These are phyloP conservation scores for Aspergillus fructus DNA, from an alignment of 2,329 filamentous ascomycete species.

Conservation along the genomic window DNA sequence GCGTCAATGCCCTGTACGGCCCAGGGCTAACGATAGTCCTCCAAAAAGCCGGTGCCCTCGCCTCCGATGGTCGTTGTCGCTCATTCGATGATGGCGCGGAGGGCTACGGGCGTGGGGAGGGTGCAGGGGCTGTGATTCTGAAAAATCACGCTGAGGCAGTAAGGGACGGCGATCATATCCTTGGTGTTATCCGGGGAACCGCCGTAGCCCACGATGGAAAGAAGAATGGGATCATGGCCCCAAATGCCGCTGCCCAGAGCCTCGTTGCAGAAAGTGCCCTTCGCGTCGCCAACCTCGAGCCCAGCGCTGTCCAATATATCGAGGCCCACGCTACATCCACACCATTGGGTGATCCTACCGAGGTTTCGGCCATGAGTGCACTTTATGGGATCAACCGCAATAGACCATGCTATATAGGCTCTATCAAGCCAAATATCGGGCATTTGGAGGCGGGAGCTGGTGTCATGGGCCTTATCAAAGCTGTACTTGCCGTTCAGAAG, in stretches of 20 bases:
- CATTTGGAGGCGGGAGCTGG: conserved; percentile 33
- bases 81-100: conserved; percentile 33
- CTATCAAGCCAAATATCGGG: conserved; percentile 33
- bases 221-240: conserved; percentile 38
- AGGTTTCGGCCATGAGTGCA: conserved; percentile 16
- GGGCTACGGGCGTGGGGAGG: conserved; percentile 35
- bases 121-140: conserved; percentile 29
- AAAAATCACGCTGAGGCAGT: conserved; percentile 29
- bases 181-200: conserved; percentile 30
- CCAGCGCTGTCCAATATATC: conserved; percentile 18
- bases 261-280: conserved; percentile 26
- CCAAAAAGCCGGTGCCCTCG: conserved; percentile 28
- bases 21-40: conserved; percentile 35
- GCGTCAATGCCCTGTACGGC: conserved; percentile 34
- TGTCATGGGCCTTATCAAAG: conserved; percentile 27
- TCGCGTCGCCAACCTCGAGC: conserved; percentile 14
- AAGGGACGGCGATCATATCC: conserved; percentile 29
- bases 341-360: conserved; percentile 22
- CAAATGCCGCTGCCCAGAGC: conserved; percentile 31
- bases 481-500: conserved; percentile 24
- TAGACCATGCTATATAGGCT: no score
- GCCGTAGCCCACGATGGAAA: conserved; percentile 35
- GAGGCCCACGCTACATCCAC: conserved; percentile 26
- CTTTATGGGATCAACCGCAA: no score
- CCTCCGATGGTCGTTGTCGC: conserved; percentile 29